Base-by-base conservation (phyloP, 345 rosid species). In the Citrus medica region DNA sequence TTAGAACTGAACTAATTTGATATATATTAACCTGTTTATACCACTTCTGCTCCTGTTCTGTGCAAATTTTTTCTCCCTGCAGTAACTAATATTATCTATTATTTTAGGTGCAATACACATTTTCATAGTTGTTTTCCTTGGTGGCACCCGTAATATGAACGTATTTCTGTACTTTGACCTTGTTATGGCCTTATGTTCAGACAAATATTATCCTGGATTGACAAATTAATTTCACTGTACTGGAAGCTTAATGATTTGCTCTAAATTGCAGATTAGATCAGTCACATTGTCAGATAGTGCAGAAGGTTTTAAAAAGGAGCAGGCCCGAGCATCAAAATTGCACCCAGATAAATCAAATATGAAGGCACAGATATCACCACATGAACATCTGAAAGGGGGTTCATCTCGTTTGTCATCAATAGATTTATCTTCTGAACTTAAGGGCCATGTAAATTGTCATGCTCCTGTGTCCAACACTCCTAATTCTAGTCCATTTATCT, bases 211-310 rank as follows among this genome's bases (percentile, higher is more conserved):
- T 64, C 69, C 65, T 32, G 8, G 24, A 32, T 30, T 70, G 16
- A 14, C 24, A 42, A 51, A 51, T 69, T 80, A 32, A 60, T 42
- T 68, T 53, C 3, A 9, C 4, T 6, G 28, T 70, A 28, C n/a
- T 48, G 9, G 28, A 74, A 42, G 69, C 40, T 78, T 79, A 74
- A 69, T 58, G 35, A 30, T 79, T 81, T 74, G 48, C 46, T 9
- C 67, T 83, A 71, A 74, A 55, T 83, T 85, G 80, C 93, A 95
- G 98, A 91, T 81, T 69, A 91, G 82, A 80, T 78, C 83, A 48
- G 84, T 70, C 63, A 62, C 74, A 58, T 56, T 63, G 60, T 68
- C 55, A 16, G 80, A 86, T 61, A 74, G 60, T 5, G 53, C 73
- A 9, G 81, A 79, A 80, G 80, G 67, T 40, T 67, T 28, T 72